These are phyloP conservation scores for Scutellaria galericulata DNA, from an alignment of 257 asterid species.

Conservation along the genomic window DNA sequence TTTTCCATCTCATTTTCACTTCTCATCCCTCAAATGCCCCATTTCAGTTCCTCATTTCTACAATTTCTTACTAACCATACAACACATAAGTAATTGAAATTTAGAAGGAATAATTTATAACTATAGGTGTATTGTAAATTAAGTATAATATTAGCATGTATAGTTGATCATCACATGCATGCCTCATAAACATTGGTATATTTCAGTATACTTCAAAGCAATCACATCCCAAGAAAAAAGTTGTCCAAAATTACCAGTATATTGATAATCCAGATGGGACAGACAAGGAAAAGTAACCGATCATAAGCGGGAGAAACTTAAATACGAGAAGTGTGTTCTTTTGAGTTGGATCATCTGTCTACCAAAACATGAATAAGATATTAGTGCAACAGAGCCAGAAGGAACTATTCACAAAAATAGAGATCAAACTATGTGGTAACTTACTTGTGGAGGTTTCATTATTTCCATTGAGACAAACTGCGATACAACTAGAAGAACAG, in stretches of 20 bases:
- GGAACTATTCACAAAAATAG: constrained; percentile 9
- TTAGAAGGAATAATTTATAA: background rate
- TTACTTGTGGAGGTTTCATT: constrained; percentile 99
- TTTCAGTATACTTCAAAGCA: constrained; percentile 13
- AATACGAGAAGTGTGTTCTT: constrained; percentile 92
- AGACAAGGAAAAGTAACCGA: constrained; percentile 97
- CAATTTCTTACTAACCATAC: background rate
- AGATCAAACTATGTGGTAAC: constrained; percentile 35
- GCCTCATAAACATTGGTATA: constrained; percentile 13
- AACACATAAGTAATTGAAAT: background rate
- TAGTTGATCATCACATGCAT: constrained; percentile 22
- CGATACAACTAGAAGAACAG: constrained; percentile 85
- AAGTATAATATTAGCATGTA: constrained; percentile 25
- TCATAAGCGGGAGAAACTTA: constrained; percentile 98
- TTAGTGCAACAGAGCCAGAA: constrained; percentile 41
- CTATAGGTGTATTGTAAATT: background rate
- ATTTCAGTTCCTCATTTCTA: constrained; percentile 1
- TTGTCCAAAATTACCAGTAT: constrained; percentile 70
- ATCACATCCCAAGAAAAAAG: constrained; percentile 20
- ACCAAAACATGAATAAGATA: constrained; percentile 45
- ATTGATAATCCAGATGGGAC: constrained; percentile 98
- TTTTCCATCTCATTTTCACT: background rate
- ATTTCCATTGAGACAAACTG: constrained; percentile 95
- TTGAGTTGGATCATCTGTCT: constrained; percentile 98
- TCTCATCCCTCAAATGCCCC: constrained; percentile 9